Evolutionary conservation across 1,284 basidiomycete genomes (phyloP), one percentile per base, ranked within the genome.

Genomic region (Leucoagaricus sp.): DNA sequence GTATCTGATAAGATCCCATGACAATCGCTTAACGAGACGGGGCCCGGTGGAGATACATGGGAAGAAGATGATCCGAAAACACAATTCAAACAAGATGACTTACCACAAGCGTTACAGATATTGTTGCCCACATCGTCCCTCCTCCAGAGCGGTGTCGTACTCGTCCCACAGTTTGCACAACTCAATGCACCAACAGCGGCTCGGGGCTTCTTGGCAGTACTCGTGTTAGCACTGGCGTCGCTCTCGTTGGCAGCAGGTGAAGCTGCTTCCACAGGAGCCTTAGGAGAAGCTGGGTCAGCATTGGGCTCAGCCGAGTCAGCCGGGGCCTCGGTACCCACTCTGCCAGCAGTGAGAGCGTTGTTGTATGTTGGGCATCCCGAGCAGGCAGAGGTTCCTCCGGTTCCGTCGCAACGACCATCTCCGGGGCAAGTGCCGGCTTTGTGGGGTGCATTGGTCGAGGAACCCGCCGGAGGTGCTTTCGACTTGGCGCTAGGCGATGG

Each of bases 331-430:
- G 68, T 58, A 57, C 70, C 67, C 51, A 70, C 58, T 54, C 76
- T 74, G 61, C 77, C 76, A 62, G 74, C 72, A 61, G 72, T 73
- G 58, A 83, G 71, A 53, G 81, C 81, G 69, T 97, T 97, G 80
- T 97, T 98, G 76, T 86, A 94, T 40, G 94, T 94, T 10, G 95
- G 95, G 72, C 95, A 97, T 42, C 95, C 95, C 63, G 89, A 85
- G 71, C 95, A 98, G 61, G 91, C 89, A 58, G 85, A 86, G 63
- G 93, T 87, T 59, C 95, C 95, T 65, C 95, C 95, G 28, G 92
- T 94, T 61, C 95, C 95, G 74, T 98, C 93, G 75, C 95, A 98
- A 63, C 92, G 85, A 36, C 95, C 95, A 73, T 96, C 95, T 58
- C 95, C 95, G 5, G 95, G 95, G 72, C 95, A 98, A 17, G 94